These are phyloP conservation scores for Nicotiana paniculata DNA, from an alignment of 257 asterid genomes.

Conservation along the genomic window DNA sequence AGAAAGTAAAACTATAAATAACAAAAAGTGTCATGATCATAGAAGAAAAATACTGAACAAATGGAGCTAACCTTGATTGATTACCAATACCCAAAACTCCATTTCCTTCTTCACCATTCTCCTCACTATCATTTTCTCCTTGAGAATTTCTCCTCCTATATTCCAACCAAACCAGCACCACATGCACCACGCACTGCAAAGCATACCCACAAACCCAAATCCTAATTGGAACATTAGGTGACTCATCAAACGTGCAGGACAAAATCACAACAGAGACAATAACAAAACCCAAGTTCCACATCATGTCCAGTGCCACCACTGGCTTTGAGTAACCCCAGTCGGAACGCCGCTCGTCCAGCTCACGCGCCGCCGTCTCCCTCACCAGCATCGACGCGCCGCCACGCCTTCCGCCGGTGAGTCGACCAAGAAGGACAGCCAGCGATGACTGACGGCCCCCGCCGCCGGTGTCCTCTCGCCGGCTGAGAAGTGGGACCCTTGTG, in stretches of 20 bases:
- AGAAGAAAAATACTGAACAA: background rate
- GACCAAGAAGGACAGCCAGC: conserved; percentile 58
- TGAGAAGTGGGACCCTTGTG: conserved; percentile 48
- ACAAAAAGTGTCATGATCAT: too few species aligned
- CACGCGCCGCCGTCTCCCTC: conserved; percentile 88
- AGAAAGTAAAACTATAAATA: too few species aligned
- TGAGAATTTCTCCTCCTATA: conserved; percentile 41
- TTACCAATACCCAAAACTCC: conserved; percentile 29
- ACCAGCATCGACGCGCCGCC: conserved; percentile 73
- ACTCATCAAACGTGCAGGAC: conserved; percentile 47
- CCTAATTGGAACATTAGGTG: conserved; percentile 75
- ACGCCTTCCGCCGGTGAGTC: conserved; percentile 64
- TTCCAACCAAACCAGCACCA: conserved; percentile 72
- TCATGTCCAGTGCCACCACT: conserved; percentile 76
- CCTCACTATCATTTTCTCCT: conserved; percentile 22
- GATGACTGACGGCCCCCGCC: conserved; percentile 27
- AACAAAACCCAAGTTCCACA: conserved; percentile 88
- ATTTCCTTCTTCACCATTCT: conserved; percentile 34
- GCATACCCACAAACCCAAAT: conserved; percentile 86
- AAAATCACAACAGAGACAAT: conserved; percentile 60
- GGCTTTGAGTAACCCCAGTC: conserved; percentile 97
- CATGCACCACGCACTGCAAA: conserved; percentile 81
- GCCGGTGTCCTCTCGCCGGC: conserved; percentile 41
- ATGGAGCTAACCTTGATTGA: conserved; percentile 38
- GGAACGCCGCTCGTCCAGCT: conserved; percentile 95